These are phyloP conservation scores for Spatholobus suberectus DNA, from an alignment of 306 rosid species.

Conservation along the genomic window DNA sequence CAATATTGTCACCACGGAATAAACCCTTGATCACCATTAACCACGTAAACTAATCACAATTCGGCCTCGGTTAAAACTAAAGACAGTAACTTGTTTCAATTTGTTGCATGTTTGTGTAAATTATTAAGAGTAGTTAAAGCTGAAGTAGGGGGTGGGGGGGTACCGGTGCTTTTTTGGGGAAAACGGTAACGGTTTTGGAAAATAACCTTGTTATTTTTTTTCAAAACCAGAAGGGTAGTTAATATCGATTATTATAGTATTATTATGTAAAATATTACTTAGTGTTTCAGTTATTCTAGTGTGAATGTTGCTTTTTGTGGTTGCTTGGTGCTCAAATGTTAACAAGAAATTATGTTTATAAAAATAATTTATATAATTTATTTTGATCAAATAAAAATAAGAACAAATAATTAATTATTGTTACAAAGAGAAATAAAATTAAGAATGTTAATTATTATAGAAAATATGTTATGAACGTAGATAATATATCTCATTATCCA, in stretches of 20 bases:
- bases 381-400: background rate
- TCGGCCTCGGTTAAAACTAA: slow-evolving; percentile 36
- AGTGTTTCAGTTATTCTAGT: slow-evolving; percentile 40
- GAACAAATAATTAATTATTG: background rate
- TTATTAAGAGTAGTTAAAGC: slow-evolving; percentile 48
- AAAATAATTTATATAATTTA: background rate
- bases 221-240: slow-evolving; percentile 47
- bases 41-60: slow-evolving; percentile 44
- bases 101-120: slow-evolving; percentile 28
- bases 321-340: slow-evolving; percentile 11
- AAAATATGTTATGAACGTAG: background rate
- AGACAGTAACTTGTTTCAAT: slow-evolving; percentile 38
- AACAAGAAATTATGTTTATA: background rate
- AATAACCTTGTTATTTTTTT: slow-evolving; percentile 19
- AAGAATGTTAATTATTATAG: background rate
- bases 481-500: background rate
- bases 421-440: background rate
- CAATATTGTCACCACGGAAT: slow-evolving; percentile 53
- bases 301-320: slow-evolving; percentile 7
- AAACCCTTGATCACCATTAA: slow-evolving; percentile 47
- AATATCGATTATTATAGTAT: background rate
- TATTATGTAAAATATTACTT: slow-evolving; percentile 45
- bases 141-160: slow-evolving; percentile 37
- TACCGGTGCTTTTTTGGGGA: slow-evolving; percentile 42
- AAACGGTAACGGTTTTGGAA: slow-evolving; percentile 53